A percentile compares a stretch with the other conserved stretches of the same genome.
Conservation (phyloP, 345 rosid genomes). For the Noccaea bulbosa region DNA sequence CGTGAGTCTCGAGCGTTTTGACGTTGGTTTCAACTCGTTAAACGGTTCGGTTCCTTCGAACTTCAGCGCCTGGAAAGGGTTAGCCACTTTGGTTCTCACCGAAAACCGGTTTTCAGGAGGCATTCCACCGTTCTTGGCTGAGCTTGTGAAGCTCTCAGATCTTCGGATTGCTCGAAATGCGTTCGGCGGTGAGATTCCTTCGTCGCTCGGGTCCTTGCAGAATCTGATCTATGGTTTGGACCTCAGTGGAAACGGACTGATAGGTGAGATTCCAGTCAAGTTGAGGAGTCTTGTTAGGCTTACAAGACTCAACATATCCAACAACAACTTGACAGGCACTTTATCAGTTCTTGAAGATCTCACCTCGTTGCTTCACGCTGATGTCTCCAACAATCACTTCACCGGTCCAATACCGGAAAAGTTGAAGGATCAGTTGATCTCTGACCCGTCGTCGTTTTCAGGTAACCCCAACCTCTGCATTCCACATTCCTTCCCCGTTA, state of each 20-base stretch:
- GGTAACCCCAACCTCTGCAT: constrained; percentile 69
- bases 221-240: constrained; percentile 58
- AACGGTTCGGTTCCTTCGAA: constrained; percentile 60
- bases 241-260: constrained; percentile 63
- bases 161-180: constrained; percentile 66
- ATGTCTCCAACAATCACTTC: constrained; percentile 69
- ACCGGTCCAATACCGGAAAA: constrained; percentile 66
- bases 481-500: constrained; percentile 46
- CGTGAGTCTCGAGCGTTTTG: constrained; percentile 48
- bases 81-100: constrained; percentile 59
- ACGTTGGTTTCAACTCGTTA: constrained; percentile 65
- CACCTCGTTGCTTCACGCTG: constrained; percentile 48
- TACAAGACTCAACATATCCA: constrained; percentile 59
- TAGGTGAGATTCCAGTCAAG: constrained; percentile 59
- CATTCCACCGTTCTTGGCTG: constrained; percentile 61
- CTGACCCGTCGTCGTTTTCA: constrained; percentile 55
- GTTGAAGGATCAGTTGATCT: constrained; percentile 43
- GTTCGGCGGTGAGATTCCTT: constrained; percentile 72
- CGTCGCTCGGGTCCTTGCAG: constrained; percentile 55
- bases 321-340: constrained; percentile 69
- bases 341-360: constrained; percentile 50
- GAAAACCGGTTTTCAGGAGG: constrained; percentile 67
- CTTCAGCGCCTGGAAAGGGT: constrained; percentile 54
- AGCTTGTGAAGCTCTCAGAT: constrained; percentile 52
- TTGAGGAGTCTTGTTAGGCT: constrained; percentile 52